A percentile compares a stretch with the other conserved stretches of the same genome.
Evolutionary conservation across 345 rosid species (phyloP).

Genomic region (Kandelia obovata): DNA sequence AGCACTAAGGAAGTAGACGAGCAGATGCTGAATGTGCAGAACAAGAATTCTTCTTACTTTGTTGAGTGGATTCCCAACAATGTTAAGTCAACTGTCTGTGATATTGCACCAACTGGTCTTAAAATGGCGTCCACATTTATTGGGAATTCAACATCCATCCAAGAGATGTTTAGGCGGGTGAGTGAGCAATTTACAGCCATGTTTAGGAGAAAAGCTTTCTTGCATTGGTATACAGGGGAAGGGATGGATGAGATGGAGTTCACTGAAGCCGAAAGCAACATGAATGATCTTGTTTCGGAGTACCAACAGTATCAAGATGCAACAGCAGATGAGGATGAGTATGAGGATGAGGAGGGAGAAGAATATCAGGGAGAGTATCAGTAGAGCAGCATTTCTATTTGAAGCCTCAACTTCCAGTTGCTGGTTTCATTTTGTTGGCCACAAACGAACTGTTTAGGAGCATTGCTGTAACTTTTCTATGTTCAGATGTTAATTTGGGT

Average conservation of each 20-base stretch:
- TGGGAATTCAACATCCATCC: constrained; percentile 27
- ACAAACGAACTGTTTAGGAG: not conserved
- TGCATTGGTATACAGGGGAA: constrained; percentile 31
- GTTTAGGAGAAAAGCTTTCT: constrained; percentile 30
- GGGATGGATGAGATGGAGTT: constrained; percentile 33
- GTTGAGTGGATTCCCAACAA: constrained; percentile 33
- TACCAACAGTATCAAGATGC: constrained; percentile 34
- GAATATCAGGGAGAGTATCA: constrained; percentile 20
- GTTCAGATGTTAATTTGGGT: not conserved
- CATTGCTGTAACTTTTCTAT: constrained; percentile 5
- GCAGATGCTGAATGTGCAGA: constrained; percentile 32
- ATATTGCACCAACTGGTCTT: constrained; percentile 27
- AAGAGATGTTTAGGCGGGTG: constrained; percentile 30
- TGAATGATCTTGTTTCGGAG: constrained; percentile 30
- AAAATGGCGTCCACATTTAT: constrained; percentile 29
- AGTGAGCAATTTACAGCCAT: constrained; percentile 33
- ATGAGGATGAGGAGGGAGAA: constrained; percentile 23
- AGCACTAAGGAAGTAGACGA: constrained; percentile 28
- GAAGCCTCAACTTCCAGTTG: constrained; percentile 25
- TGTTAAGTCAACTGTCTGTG: constrained; percentile 31
- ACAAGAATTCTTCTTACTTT: constrained; percentile 31
- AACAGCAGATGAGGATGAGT: constrained; percentile 27
- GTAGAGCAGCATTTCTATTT: not conserved
- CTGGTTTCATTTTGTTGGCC: constrained; percentile 2
- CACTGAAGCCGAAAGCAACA: constrained; percentile 30